These are phyloP conservation scores for Ophiocordyceps camponoti-leonardi DNA, from an alignment of 2,329 filamentous ascomycete species.

Conservation along the genomic window DNA sequence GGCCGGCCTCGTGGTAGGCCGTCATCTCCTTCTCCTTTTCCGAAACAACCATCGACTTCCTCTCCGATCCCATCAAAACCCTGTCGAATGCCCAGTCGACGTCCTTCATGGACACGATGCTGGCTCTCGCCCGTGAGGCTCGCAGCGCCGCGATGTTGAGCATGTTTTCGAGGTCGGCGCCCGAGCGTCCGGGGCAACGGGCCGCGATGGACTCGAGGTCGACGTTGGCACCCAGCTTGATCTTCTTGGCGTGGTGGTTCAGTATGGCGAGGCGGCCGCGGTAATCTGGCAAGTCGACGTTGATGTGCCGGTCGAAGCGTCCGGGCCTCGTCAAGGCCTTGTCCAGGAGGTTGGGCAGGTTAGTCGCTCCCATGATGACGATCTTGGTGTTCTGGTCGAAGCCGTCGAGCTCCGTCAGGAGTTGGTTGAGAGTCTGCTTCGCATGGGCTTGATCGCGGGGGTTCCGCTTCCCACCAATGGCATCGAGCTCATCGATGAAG, in stretches of 20 bases:
- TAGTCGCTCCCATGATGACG: conserved; percentile 90
- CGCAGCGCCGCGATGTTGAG: conserved; percentile 91
- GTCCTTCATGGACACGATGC: conserved; percentile 58
- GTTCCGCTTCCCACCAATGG: conserved; percentile 86
- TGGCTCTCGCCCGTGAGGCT: conserved; percentile 74
- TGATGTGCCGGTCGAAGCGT: conserved; percentile 86
- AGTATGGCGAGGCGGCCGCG: conserved; percentile 85
- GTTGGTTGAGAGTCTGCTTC: conserved; percentile 93
- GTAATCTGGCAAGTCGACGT: conserved; percentile 79
- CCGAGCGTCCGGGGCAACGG: conserved; percentile 81
- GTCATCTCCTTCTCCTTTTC: conserved; percentile 90
- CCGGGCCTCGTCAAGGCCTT: conserved; percentile 89
- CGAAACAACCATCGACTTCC: conserved; percentile 74
- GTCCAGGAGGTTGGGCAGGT: conserved; percentile 86
- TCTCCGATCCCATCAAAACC: conserved; percentile 91
- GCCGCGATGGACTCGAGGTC: conserved; percentile 72
- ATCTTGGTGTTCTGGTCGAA: conserved; percentile 91
- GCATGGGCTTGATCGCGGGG: conserved; percentile 86
- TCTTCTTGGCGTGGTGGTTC: conserved; percentile 83
- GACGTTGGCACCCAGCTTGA: conserved; percentile 64
- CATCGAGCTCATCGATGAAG: conserved; percentile 88
- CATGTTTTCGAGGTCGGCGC: conserved; percentile 90
- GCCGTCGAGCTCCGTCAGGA: conserved; percentile 90
- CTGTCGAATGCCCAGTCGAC: conserved; percentile 98
- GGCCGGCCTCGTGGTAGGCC: conserved; percentile 92